These are phyloP conservation scores for Toxicodendron radicans DNA, from an alignment of 345 rosid species.

Conservation along the genomic window DNA sequence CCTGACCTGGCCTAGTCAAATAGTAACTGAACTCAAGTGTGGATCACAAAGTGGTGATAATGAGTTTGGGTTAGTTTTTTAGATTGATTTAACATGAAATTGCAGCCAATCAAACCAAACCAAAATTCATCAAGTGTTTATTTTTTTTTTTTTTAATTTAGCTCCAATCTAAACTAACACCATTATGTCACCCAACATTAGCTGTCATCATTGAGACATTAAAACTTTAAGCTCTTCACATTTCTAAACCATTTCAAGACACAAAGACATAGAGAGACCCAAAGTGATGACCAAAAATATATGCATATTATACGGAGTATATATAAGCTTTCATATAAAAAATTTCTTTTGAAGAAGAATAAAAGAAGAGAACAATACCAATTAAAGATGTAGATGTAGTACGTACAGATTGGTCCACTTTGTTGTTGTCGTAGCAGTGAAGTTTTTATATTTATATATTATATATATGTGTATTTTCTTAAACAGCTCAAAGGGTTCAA, in stretches of 20 bases:
- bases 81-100: neutral
- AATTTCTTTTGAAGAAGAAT: no score
- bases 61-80: no score
- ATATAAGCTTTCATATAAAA: no score
- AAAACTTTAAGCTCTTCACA: neutral
- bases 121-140: neutral
- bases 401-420: neutral
- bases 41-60: slow-evolving; percentile 5
- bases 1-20: slow-evolving; percentile 13
- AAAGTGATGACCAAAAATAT: no score
- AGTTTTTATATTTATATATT: neutral
- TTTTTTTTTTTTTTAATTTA: neutral
- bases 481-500: no score
- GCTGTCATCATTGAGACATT: neutral
- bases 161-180: neutral
- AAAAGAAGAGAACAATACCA: no score
- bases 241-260: neutral
- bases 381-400: neutral
- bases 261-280: no score
- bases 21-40: slow-evolving; percentile 2
- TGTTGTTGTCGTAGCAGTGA: neutral
- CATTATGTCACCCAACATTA: neutral
- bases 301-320: no score
- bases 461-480: no score
- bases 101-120: slow-evolving; percentile 15